Evolutionary conservation across 192 early-diverging fungal genomes (phyloP), one percentile per base, ranked within the genome.

Genomic region (Entomortierella chlamydospora): DNA sequence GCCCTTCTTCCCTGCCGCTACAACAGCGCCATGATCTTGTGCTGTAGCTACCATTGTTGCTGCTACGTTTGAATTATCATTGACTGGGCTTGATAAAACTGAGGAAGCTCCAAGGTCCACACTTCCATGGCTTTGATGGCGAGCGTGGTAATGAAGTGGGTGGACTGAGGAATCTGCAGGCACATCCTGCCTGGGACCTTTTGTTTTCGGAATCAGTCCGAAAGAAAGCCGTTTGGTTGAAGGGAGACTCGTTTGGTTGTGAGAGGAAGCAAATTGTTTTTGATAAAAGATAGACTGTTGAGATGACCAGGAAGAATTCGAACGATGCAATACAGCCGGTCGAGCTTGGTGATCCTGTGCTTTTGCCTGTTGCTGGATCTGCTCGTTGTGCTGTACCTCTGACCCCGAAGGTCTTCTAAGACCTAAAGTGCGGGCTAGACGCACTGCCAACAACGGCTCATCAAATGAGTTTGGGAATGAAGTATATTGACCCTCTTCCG

Each of bases 221-320:
- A 72, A 29, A n/a, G 54, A 77, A 9, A 43, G 37, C 15, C 53
- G 51, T n/a, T 23, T 72, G 12, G 22, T 47, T n/a, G 56, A 33
- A 1, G 20, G 34, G 4, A 60, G 52, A 4, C 22, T 26, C 8
- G 11, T 43, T 26, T 58, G 57, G 29, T 23, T 30, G 15, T 18
- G 42, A 4, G 42, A 28, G 12, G 47, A 49, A 9, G 50, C 11
- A 3, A 11, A 18, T 53, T 52, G 64, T n/a, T 65, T 60, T 39
- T 70, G 74, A 30, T 31, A 64, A 45, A 37, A 78, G 4, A 59
- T 53, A 0, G 74, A 70, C 25, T 78, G 74, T 23, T 78, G 74
- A 1, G 74, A 78, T 9, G 74, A 78, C 74, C 74, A 78, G 10
- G 74, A 78, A 1, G 56, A 52, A 0, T 59, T 77, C 25, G 73